phyloP scores from a whole-genome alignment of 352 stramenopile species.

The Pseudoperonospora humuli region DNA sequence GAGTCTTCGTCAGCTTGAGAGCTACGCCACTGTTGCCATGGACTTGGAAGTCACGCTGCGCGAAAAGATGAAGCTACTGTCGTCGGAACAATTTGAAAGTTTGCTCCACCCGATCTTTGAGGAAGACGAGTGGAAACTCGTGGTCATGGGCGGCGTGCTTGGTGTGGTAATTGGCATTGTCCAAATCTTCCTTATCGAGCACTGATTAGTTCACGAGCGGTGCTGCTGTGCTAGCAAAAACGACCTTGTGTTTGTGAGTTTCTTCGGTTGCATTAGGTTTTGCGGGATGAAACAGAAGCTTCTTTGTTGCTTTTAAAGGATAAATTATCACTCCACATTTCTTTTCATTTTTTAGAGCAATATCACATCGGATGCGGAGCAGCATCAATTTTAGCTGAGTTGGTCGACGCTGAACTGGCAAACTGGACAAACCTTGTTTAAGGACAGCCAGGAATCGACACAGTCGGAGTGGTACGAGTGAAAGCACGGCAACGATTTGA shows the following conservation, averaged over 20 bases:
- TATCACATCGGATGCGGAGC: background rate
- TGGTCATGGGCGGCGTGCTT: slow-evolving; percentile 92
- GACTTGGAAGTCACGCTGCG: slow-evolving; percentile 87
- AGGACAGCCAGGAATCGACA: slow-evolving; percentile 88
- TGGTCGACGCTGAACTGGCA: slow-evolving; percentile 83
- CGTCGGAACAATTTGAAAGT: slow-evolving; percentile 89
- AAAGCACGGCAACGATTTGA: slow-evolving; percentile 91
- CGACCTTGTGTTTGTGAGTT: background rate
- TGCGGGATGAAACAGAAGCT: slow-evolving; percentile 1
- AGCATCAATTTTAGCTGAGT: slow-evolving; percentile 17
- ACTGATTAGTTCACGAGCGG: slow-evolving; percentile 28
- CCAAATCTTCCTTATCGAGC: slow-evolving; percentile 88
- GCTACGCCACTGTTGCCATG: slow-evolving; percentile 90
- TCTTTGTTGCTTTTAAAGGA: slow-evolving; percentile 20
- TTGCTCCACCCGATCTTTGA: slow-evolving; percentile 97
- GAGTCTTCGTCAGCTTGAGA: slow-evolving; percentile 86
- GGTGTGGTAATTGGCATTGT: slow-evolving; percentile 87
- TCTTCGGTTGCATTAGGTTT: background rate
- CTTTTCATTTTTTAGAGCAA: slow-evolving; percentile 1
- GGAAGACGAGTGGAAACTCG: slow-evolving; percentile 97
- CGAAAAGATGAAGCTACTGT: slow-evolving; percentile 88
- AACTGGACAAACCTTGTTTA: slow-evolving; percentile 89
- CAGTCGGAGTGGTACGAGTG: slow-evolving; percentile 92
- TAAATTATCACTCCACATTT: slow-evolving; percentile 46
- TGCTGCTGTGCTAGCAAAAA: slow-evolving; percentile 2